phyloP scores from a whole-genome alignment of 73 alveolate species.

The Durusdinium trenchii region DNA sequence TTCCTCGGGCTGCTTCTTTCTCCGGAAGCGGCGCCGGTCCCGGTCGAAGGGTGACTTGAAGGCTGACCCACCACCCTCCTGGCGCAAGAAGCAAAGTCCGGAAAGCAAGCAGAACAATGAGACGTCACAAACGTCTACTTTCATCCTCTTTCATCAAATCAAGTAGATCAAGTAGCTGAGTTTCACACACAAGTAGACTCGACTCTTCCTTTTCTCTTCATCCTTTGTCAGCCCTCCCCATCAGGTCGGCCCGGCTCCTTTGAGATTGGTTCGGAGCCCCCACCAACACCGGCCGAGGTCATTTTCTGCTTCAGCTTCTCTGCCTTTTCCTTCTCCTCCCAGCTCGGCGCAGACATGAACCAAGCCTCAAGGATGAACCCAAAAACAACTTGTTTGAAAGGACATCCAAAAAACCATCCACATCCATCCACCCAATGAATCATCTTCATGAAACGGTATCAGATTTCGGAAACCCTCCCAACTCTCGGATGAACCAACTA shows the following conservation, averaged over 20 bases:
- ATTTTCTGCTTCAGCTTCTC: constrained; percentile 48
- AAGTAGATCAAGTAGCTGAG: no score
- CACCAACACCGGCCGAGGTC: constrained; percentile 15
- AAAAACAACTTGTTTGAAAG: no score
- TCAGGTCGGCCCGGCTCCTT: neutral
- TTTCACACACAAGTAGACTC: no score
- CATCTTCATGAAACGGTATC: no score
- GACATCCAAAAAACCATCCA: no score
- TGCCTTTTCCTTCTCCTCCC: constrained; percentile 64
- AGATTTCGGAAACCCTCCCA: no score
- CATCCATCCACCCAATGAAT: no score
- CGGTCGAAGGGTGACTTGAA: constrained; percentile 77
- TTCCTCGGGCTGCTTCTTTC: constrained; percentile 39
- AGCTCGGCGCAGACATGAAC: no score
- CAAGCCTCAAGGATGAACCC: no score
- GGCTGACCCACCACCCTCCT: constrained; percentile 70
- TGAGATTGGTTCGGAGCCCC: neutral
- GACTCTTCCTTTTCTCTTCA: neutral
- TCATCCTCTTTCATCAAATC: no score
- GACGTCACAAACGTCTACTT: no score
- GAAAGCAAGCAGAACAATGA: neutral
- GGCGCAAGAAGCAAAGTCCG: neutral
- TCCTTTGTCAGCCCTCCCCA: neutral
- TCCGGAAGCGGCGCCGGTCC: neutral
- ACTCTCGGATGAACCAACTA: no score